A percentile compares a stretch with the other conserved stretches of the same genome.
Evolutionary conservation across 1,284 basidiomycete genomes (phyloP).

Genomic region (Pseudozyma thailandica): DNA sequence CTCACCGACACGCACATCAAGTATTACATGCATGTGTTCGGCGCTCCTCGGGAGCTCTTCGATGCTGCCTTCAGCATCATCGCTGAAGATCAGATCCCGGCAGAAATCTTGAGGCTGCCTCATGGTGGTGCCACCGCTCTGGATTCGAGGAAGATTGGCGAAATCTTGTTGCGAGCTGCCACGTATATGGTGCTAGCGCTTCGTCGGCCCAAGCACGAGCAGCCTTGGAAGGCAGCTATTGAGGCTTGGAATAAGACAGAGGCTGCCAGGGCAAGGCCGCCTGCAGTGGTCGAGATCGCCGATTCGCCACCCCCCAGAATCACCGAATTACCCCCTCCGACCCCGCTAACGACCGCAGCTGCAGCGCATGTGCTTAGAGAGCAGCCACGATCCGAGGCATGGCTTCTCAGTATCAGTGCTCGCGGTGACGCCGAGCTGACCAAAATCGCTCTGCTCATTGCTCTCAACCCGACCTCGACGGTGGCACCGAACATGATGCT

Average conservation of each 20-base stretch:
- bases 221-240: constrained; percentile 29
- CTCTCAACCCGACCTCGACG: constrained; percentile 23
- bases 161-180: constrained; percentile 33
- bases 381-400: constrained; percentile 3
- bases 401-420: constrained; percentile 11
- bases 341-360: constrained; percentile 7
- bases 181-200: constrained; percentile 41
- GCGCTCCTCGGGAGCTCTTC: constrained; percentile 25
- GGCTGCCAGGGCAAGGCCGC: background rate
- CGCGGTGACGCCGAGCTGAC: constrained; percentile 28
- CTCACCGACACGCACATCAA: constrained; percentile 44
- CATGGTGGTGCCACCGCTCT: constrained; percentile 42
- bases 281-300: constrained; percentile 19
- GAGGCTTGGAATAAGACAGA: constrained; percentile 19
- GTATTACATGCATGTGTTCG: constrained; percentile 38
- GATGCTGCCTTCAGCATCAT: constrained; percentile 36
- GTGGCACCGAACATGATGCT: constrained; percentile 22
- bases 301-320: constrained; percentile 14
- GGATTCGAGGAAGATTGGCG: constrained; percentile 29
- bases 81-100: constrained; percentile 26
- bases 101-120: constrained; percentile 32
- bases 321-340: background rate
- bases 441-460: constrained; percentile 24
- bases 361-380: constrained; percentile 13
- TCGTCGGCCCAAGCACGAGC: constrained; percentile 23